Evolutionary conservation across 169 alveolate genomes (phyloP), one percentile per base, ranked within the genome.

Genomic region (Theileria equi): DNA sequence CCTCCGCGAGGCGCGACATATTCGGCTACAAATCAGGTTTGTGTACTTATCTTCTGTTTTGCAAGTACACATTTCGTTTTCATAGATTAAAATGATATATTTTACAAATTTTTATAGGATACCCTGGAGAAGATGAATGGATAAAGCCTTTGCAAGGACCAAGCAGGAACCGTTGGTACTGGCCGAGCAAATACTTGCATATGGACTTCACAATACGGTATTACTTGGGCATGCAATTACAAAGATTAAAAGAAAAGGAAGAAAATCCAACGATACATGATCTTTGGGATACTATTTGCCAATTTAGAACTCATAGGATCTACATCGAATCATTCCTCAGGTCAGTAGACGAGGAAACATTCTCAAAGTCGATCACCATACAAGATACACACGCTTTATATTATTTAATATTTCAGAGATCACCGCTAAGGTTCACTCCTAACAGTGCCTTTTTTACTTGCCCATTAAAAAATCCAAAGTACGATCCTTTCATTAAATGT

Each of bases 51-150:
- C 40, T 25, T 11, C 16, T 10, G 57, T 11, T 10, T 17, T 48
- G 11, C 57, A 17, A 36, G 13, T 36, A 11, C 10, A 36, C 13
- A 36, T 36, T 13, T 11, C 45, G 32, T 45, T 45, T 5, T 10
- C 26, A 45, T 25, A 45, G n/a, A 45, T 10, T 5, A 0, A 45
- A 5, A 45, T 25, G 28, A 45, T 53, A 53, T 28, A 29, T 53
- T 29, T 8, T 53, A 53, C 26, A 7, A 25, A 16, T 32, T 29
- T 23, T 35, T 38, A 35, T 54, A 72, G 86, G 80, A 36, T 38
- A 70, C 67, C 89, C 89, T 26, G 92, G 92, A 0, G 92, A 86
- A 35, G 82, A 86, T 26, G 85, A 86, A 60, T 86, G 89, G 89
- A 16, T 82, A 17, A 86, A 86, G 64, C 92, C 92, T 0, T 62